These are phyloP conservation scores for Sophora flavescens DNA, from an alignment of 306 rosid species.

Conservation along the genomic window DNA sequence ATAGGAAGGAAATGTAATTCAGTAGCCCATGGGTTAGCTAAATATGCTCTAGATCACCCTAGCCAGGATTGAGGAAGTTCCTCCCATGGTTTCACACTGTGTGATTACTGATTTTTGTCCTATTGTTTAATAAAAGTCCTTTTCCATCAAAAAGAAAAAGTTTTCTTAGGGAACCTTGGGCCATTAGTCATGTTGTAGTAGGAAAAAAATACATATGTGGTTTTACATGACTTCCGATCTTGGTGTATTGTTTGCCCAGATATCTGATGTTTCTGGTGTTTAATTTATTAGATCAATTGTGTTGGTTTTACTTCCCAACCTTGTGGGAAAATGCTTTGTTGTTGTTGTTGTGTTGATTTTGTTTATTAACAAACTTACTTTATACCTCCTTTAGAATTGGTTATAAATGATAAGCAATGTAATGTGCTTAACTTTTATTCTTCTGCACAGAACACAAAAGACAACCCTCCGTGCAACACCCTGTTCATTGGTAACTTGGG, in stretches of 20 bases:
- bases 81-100: no score
- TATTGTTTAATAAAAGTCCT: no score
- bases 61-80: no score
- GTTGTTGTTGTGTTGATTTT: not conserved
- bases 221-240: slow-evolving; percentile 16
- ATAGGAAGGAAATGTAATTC: no score
- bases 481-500: slow-evolving; percentile 98
- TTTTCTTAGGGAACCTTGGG: not conserved
- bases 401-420: slow-evolving; percentile 32
- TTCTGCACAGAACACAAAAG: slow-evolving; percentile 87
- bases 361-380: not conserved
- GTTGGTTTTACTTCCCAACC: not conserved
- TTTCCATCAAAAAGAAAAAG: no score
- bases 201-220: slow-evolving; percentile 3
- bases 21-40: no score
- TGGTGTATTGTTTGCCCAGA: slow-evolving; percentile 9
- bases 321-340: not conserved
- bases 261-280: slow-evolving; percentile 22
- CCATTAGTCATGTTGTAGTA: not conserved
- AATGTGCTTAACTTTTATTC: slow-evolving; percentile 4
- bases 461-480: slow-evolving; percentile 99
- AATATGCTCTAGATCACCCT: no score
- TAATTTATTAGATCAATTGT: not conserved
- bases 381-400: not conserved
- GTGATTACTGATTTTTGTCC: no score